Conservation (phyloP, 352 stramenopile species). For the Globisporangium cystogenes region DNA sequence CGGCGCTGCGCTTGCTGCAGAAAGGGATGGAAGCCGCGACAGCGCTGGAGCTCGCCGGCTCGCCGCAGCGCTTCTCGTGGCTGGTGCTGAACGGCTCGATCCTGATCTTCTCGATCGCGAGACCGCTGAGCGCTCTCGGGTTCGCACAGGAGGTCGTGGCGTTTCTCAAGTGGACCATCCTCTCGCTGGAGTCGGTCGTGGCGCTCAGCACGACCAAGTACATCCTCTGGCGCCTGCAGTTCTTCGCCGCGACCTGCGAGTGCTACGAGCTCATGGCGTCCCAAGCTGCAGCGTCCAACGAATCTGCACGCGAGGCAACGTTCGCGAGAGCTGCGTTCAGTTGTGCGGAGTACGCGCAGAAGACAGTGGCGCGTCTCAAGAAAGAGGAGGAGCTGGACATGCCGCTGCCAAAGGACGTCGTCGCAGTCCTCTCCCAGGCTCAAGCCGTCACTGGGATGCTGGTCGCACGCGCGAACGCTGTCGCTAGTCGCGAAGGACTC, state of each 20-base stretch:
- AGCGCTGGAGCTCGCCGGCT: conserved; percentile 21
- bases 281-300: not conserved
- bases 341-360: conserved; percentile 38
- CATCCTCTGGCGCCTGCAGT: conserved; percentile 55
- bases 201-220: conserved; percentile 58
- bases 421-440: conserved; percentile 27
- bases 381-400: conserved; percentile 78
- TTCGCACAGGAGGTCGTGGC: conserved; percentile 46
- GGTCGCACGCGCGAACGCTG: conserved; percentile 17
- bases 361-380: conserved; percentile 34
- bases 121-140: conserved; percentile 35
- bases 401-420: conserved; percentile 39
- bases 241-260: conserved; percentile 44
- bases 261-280: conserved; percentile 56
- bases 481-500: conserved; percentile 14
- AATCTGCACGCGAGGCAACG: conserved; percentile 1
- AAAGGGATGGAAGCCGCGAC: conserved; percentile 37
- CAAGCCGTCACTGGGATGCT: conserved; percentile 36
- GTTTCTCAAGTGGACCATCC: conserved; percentile 59
- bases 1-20: conserved; percentile 27
- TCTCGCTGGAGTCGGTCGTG: conserved; percentile 50
- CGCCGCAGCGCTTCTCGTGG: conserved; percentile 33
- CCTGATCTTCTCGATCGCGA: conserved; percentile 44
- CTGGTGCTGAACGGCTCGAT: conserved; percentile 64
- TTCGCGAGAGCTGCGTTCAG: conserved; percentile 31